phyloP scores from a whole-genome alignment of 2,329 filamentous ascomycete species.

The Seiridium unicorne region DNA sequence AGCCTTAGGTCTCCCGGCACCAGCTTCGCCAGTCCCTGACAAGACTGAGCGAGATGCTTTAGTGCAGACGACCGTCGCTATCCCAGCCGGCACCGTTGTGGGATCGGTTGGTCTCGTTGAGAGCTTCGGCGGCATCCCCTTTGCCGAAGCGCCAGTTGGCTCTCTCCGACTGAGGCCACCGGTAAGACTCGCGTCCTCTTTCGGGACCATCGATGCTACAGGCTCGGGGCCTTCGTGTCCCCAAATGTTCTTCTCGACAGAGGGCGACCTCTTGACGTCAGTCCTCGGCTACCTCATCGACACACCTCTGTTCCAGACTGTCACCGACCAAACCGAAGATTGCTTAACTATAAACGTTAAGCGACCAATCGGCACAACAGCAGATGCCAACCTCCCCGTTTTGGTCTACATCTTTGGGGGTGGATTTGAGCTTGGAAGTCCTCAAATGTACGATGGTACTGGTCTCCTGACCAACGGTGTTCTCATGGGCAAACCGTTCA shows the following conservation, averaged over 20 bases:
- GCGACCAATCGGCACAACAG: conserved; percentile 54
- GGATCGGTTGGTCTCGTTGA: conserved; percentile 48
- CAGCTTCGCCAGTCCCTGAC: conserved; percentile 15
- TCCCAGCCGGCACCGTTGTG: conserved; percentile 25
- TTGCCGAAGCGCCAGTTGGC: conserved; percentile 67
- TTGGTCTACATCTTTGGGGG: conserved; percentile 72
- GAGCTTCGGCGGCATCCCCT: conserved; percentile 73
- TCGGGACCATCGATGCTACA: conserved; percentile 63
- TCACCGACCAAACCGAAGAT: conserved; percentile 58
- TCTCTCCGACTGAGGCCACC: conserved; percentile 68
- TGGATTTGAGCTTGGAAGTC: conserved; percentile 53
- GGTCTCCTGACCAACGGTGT: conserved; percentile 45
- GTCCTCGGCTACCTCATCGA: conserved; percentile 50
- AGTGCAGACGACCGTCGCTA: conserved; percentile 21
- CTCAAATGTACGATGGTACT: conserved; percentile 49
- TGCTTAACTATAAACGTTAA: conserved; percentile 62
- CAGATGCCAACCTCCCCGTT: conserved; percentile 60
- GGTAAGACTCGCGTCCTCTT: conserved; percentile 50
- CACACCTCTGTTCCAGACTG: conserved; percentile 55
- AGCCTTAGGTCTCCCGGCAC: conserved; percentile 13
- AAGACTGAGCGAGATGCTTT: conserved; percentile 16
- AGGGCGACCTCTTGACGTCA: conserved; percentile 23
- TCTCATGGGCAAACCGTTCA: conserved; percentile 56
- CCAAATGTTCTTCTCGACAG: conserved; percentile 61
- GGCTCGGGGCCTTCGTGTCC: conserved; percentile 63